Conservation (phyloP, 805 yeast species). For the Ogataea henricii region DNA sequence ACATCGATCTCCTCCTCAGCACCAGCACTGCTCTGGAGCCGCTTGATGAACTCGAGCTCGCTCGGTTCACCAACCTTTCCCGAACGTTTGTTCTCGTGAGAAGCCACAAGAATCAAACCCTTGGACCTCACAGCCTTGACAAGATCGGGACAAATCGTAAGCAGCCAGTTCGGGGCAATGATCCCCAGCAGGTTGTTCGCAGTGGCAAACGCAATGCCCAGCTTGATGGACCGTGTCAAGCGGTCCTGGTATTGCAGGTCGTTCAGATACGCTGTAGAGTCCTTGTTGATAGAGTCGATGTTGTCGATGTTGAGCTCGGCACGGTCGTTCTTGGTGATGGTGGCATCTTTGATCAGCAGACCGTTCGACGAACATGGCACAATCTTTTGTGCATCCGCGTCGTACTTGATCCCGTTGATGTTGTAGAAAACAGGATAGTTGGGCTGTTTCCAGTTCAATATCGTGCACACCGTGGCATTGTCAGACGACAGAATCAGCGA, state of each 20-base stretch:
- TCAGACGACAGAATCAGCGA: conserved; percentile 83
- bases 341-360: conserved; percentile 20
- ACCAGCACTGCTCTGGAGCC: conserved; percentile 21
- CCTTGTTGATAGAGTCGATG: conserved; percentile 38
- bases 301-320: conserved; percentile 35
- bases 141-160: conserved; percentile 73
- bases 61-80: neutral
- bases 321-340: conserved; percentile 6
- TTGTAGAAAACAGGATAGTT: conserved; percentile 91
- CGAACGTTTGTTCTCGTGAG: conserved; percentile 24
- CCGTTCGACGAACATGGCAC: conserved; percentile 45
- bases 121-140: conserved; percentile 73
- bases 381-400: conserved; percentile 32
- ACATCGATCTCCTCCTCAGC: conserved; percentile 42
- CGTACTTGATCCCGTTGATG: conserved; percentile 63
- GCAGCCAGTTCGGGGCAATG: conserved; percentile 69
- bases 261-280: conserved; percentile 35
- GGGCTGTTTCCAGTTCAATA: conserved; percentile 97
- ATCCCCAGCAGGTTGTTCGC: conserved; percentile 85
- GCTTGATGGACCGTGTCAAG: conserved; percentile 70
- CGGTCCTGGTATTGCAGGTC: conserved; percentile 40
- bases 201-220: conserved; percentile 78
- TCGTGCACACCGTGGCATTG: conserved; percentile 88
- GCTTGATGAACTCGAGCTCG: conserved; percentile 9
- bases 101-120: conserved; percentile 79